These are phyloP conservation scores for Ambrosia hybrid DNA, from an alignment of 140 eudicot genomes.

Conservation along the genomic window DNA sequence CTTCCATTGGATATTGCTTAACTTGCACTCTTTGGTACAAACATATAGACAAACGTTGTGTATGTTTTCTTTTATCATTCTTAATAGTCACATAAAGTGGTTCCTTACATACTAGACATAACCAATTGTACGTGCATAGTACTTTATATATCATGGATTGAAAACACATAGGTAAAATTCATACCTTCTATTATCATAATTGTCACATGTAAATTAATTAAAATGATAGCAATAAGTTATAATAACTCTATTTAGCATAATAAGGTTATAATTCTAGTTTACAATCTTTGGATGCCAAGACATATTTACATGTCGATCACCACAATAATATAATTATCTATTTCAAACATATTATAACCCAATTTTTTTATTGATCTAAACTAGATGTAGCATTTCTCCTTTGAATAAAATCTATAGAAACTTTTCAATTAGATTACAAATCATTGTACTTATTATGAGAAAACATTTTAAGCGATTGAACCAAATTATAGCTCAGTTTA, in stretches of 20 bases:
- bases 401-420: too few relatives aligned
- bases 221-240: neutral
- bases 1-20: slow-evolving; percentile 10
- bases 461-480: too few relatives aligned
- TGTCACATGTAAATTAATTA: neutral
- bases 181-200: neutral
- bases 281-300: neutral
- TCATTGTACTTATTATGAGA: too few relatives aligned
- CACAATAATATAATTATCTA: neutral
- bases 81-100: slow-evolving; percentile 12
- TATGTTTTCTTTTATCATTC: slow-evolving; percentile 18
- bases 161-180: neutral
- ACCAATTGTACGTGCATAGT: slow-evolving; percentile 6
- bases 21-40: slow-evolving; percentile 23
- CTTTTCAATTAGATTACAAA: too few relatives aligned
- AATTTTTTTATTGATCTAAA: too few relatives aligned
- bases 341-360: neutral
- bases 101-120: slow-evolving; percentile 17
- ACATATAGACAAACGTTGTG: slow-evolving; percentile 11
- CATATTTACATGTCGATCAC: too few relatives aligned
- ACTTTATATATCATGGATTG: slow-evolving; percentile 17
- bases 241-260: neutral
- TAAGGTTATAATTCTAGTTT: neutral
- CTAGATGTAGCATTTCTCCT: too few relatives aligned
- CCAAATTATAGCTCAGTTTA: too few relatives aligned